These are phyloP conservation scores for Chaetomium cochliodes DNA, from an alignment of 495 filamentous ascomycete species.

Conservation along the genomic window DNA sequence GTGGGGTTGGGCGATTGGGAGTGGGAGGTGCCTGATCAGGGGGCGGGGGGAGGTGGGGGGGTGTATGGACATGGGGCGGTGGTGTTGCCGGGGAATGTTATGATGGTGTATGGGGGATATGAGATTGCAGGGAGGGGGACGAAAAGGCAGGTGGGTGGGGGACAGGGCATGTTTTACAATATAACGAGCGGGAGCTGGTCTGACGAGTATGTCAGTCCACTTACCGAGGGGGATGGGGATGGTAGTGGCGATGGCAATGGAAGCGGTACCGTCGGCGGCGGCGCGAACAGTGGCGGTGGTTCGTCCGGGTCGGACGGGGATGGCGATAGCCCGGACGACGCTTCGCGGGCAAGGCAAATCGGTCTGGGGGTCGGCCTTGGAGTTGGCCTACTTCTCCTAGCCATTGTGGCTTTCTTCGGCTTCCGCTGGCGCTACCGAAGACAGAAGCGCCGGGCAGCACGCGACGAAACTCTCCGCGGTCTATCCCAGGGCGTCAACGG, in stretches of 20 bases:
- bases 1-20: slow-evolving; percentile 71
- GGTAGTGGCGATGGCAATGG: neutral
- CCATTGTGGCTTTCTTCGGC: slow-evolving; percentile 39
- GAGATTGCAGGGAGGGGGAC: slow-evolving; percentile 46
- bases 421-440: slow-evolving; percentile 49
- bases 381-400: slow-evolving; percentile 58
- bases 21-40: slow-evolving; percentile 65
- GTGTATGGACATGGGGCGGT: slow-evolving; percentile 83
- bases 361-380: slow-evolving; percentile 66
- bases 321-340: neutral
- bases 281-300: neutral
- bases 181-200: slow-evolving; percentile 71
- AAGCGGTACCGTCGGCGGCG: neutral
- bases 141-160: slow-evolving; percentile 32
- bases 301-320: neutral
- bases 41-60: slow-evolving; percentile 54
- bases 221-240: neutral
- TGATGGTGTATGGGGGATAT: slow-evolving; percentile 88
- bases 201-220: slow-evolving; percentile 57
- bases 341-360: slow-evolving; percentile 37
- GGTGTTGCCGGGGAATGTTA: slow-evolving; percentile 79
- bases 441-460: slow-evolving; percentile 48
- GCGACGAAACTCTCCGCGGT: slow-evolving; percentile 41
- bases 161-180: slow-evolving; percentile 70
- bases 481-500: slow-evolving; percentile 42